A percentile compares a stretch with the other conserved stretches of the same genome.
These are phyloP conservation scores for Coemansia sp. DNA, from an alignment of 192 early-diverging fungal genomes.

Conservation along the genomic window DNA sequence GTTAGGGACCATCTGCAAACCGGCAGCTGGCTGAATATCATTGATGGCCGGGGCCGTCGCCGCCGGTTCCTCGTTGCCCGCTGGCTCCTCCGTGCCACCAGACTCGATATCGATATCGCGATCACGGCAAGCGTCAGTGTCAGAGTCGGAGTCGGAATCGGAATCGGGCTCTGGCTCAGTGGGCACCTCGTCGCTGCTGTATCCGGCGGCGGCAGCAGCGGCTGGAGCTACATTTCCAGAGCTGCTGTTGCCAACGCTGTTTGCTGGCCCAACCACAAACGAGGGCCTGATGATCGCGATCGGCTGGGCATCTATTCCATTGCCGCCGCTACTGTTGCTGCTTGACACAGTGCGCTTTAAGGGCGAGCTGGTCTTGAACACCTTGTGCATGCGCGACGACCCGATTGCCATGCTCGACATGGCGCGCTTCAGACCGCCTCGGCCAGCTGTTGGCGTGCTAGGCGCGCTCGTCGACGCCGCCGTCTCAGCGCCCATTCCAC, in stretches of 20 bases:
- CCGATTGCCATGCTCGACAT: not conserved
- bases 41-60: too few relatives aligned
- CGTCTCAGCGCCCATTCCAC: not conserved
- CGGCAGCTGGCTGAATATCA: too few relatives aligned
- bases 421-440: not conserved
- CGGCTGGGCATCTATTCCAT: not conserved
- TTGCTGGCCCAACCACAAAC: not conserved
- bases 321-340: too few relatives aligned
- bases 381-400: constrained; percentile 5
- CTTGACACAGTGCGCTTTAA: constrained; percentile 37
- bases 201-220: not conserved
- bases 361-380: constrained; percentile 17
- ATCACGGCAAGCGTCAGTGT: not conserved
- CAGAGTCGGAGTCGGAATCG: constrained; percentile 12
- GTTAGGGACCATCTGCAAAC: too few relatives aligned
- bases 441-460: not conserved
- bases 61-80: too few relatives aligned
- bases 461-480: not conserved
- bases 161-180: constrained; percentile 31
- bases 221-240: not conserved
- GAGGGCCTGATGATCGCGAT: not conserved
- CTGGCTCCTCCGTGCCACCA: too few relatives aligned
- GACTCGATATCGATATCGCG: too few relatives aligned
- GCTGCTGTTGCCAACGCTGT: not conserved
- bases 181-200: constrained; percentile 26